These are phyloP conservation scores for Ogataea nakhonphanomensis DNA, from an alignment of 805 yeast species.

Conservation along the genomic window DNA sequence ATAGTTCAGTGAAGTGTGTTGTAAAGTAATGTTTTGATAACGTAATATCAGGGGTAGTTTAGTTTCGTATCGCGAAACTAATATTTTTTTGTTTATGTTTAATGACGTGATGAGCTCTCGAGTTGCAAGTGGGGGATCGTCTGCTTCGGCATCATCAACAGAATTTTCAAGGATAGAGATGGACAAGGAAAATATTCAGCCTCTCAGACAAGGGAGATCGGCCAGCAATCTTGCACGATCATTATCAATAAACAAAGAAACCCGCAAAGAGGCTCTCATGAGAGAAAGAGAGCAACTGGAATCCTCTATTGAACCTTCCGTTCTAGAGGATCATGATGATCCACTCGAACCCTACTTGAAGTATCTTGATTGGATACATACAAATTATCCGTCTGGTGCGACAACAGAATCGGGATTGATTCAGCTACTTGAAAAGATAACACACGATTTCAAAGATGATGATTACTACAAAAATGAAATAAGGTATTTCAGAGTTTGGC, in stretches of 20 bases:
- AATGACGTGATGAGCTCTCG: constrained; percentile 11
- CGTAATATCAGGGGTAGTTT: background rate
- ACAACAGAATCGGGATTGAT: constrained; percentile 64
- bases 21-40: background rate
- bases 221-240: constrained; percentile 52
- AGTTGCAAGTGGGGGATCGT: constrained; percentile 10
- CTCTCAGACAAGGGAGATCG: constrained; percentile 65
- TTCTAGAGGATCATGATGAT: constrained; percentile 68
- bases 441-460: constrained; percentile 62
- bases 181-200: constrained; percentile 76
- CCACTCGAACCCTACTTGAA: constrained; percentile 76
- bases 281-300: constrained; percentile 49
- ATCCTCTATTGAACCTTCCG: constrained; percentile 35
- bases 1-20: no score
- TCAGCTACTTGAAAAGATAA: constrained; percentile 63
- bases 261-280: constrained; percentile 10
- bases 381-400: constrained; percentile 57
- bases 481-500: constrained; percentile 76
- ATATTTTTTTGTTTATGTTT: constrained; percentile 5
- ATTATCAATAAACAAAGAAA: constrained; percentile 29
- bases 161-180: constrained; percentile 42
- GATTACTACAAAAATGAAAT: constrained; percentile 76
- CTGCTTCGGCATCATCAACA: constrained; percentile 13
- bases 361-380: constrained; percentile 70
- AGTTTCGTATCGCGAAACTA: no score